phyloP scores from a whole-genome alignment of 208 protist genomes.

The Trypanosoma cruzi region DNA sequence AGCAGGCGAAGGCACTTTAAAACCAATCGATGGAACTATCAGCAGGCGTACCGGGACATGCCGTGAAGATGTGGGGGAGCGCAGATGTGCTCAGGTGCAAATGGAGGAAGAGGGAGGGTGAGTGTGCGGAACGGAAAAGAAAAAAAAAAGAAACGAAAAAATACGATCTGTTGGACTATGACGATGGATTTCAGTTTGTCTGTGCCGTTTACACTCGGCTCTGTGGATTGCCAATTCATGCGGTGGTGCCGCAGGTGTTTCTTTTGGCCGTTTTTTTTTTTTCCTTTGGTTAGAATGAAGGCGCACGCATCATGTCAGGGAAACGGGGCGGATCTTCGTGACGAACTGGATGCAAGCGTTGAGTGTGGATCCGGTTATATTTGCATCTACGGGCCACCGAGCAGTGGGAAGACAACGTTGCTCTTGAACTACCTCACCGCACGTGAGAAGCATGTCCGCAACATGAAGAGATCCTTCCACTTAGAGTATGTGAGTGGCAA shows the following conservation, averaged over 20 bases:
- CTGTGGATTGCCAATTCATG: background rate
- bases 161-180: background rate
- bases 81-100: background rate
- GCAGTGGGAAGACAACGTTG: slow-evolving; percentile 77
- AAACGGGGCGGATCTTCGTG: slow-evolving; percentile 32
- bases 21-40: slow-evolving; percentile 92
- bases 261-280: slow-evolving; percentile 11
- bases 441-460: slow-evolving; percentile 44
- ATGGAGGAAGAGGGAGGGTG: background rate
- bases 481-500: slow-evolving; percentile 51
- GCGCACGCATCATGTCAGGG: background rate
- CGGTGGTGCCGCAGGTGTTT: background rate
- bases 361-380: slow-evolving; percentile 81
- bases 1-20: slow-evolving; percentile 86
- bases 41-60: slow-evolving; percentile 92
- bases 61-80: slow-evolving; percentile 37
- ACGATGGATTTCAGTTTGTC: background rate
- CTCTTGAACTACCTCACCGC: slow-evolving; percentile 54
- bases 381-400: slow-evolving; percentile 68
- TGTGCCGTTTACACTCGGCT: background rate
- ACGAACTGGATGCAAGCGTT: slow-evolving; percentile 76
- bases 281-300: slow-evolving; percentile 11
- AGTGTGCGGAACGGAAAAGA: background rate
- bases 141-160: background rate
- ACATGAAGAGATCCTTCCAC: slow-evolving; percentile 15